Evolutionary conservation across 1,284 basidiomycete species (phyloP).

Genomic region (Porodaedalea pini): DNA sequence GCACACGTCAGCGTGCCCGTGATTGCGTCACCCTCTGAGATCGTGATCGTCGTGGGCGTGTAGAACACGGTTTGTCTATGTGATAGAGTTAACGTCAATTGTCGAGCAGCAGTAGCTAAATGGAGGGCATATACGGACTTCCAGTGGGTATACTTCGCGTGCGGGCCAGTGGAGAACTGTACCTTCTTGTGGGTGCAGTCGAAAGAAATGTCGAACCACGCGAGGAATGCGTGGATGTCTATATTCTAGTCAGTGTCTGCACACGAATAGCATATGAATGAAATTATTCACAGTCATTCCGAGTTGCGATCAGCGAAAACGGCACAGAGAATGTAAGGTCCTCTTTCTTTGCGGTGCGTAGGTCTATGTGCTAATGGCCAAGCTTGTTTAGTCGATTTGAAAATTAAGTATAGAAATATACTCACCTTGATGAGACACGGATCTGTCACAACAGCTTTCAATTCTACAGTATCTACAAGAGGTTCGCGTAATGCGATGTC

Average conservation of each 20-base stretch:
- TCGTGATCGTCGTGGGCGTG: conserved; percentile 69
- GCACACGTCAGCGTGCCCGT: conserved; percentile 70
- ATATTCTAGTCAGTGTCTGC: too few relatives aligned
- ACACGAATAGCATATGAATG: too few relatives aligned
- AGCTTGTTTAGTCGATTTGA: conserved; percentile 17
- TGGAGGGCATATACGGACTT: conserved; percentile 54
- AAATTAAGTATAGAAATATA: conserved; percentile 5
- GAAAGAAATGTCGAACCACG: conserved; percentile 98
- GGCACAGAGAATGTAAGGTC: conserved; percentile 84
- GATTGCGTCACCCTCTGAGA: conserved; percentile 69
- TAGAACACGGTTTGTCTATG: conserved; percentile 93
- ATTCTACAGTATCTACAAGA: conserved; percentile 95
- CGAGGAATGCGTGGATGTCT: conserved; percentile 99
- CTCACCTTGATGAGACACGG: conserved; percentile 81
- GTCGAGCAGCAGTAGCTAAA: conserved; percentile 22
- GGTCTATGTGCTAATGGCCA: conserved; percentile 72
- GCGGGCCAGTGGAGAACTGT: conserved; percentile 92
- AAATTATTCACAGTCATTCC: conserved; percentile 81
- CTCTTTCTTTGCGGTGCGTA: conserved; percentile 92
- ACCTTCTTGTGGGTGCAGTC: conserved; percentile 96
- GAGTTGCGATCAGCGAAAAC: conserved; percentile 80
- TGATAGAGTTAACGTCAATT: neutral
- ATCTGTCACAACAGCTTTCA: conserved; percentile 89
- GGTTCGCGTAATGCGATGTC: conserved; percentile 97
- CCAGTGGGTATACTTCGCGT: conserved; percentile 97